Evolutionary conservation across 1,139 yeast species (phyloP).

Genomic region (Ogataea hybrid): DNA sequence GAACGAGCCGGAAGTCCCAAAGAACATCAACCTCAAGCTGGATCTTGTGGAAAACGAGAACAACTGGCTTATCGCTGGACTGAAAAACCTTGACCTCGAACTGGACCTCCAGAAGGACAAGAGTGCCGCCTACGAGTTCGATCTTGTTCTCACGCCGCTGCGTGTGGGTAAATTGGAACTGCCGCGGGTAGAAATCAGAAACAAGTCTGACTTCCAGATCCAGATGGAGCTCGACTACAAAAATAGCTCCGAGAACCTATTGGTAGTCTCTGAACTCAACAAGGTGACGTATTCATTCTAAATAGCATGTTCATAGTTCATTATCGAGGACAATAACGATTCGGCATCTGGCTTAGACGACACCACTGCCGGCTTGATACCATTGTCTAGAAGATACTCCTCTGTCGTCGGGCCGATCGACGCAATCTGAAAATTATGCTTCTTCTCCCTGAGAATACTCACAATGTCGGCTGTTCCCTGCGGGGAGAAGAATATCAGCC

Average conservation of each 20-base stretch:
- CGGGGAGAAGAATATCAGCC: conserved; percentile 90
- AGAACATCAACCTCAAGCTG: conserved; percentile 32
- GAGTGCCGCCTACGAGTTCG: conserved; percentile 27
- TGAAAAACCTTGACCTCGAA: conserved; percentile 43
- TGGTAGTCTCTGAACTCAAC: conserved; percentile 72
- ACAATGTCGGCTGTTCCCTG: conserved; percentile 76
- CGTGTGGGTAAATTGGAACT: conserved; percentile 68
- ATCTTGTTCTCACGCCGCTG: conserved; percentile 64
- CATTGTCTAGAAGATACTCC: conserved; percentile 51
- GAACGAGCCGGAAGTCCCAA: conserved; percentile 19
- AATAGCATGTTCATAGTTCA: conserved; percentile 11
- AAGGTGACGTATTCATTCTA: conserved; percentile 60
- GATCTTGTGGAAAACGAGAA: conserved; percentile 40
- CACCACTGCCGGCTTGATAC: conserved; percentile 58
- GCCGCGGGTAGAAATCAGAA: conserved; percentile 59
- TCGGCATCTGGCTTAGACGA: conserved; percentile 73
- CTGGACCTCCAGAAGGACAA: conserved; percentile 24
- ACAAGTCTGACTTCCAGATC: conserved; percentile 29
- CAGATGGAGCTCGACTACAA: conserved; percentile 61
- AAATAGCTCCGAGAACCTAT: conserved; percentile 65
- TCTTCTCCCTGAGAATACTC: conserved; percentile 36
- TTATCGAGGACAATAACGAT: conserved; percentile 45
- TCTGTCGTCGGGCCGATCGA: conserved; percentile 95
- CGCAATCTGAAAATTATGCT: conserved; percentile 49
- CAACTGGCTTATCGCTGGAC: conserved; percentile 73